phyloP scores from a whole-genome alignment of 768 basidiomycete species.

The Steccherinum ochraceum region DNA sequence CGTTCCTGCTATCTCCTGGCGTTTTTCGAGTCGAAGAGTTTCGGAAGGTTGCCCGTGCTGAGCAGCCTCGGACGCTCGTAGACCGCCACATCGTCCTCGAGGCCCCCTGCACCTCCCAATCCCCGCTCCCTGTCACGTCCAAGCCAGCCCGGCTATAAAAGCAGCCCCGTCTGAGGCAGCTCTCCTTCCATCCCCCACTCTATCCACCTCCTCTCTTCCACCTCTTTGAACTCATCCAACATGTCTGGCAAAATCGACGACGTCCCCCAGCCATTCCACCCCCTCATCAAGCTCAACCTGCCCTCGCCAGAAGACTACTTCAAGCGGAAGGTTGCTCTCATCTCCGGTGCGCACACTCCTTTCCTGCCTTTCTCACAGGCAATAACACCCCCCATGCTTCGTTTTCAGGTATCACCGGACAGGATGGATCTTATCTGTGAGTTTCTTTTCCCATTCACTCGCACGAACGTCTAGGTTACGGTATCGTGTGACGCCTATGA shows the following conservation, averaged over 20 bases:
- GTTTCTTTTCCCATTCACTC: slow-evolving; percentile 21
- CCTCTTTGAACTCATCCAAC: slow-evolving; percentile 3
- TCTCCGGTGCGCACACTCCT: slow-evolving; percentile 60
- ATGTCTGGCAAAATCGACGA: slow-evolving; percentile 33
- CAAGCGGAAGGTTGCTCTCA: slow-evolving; percentile 89
- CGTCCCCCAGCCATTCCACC: slow-evolving; percentile 23
- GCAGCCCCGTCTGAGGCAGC: background rate
- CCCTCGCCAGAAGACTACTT: slow-evolving; percentile 78
- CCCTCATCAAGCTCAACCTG: slow-evolving; percentile 48
- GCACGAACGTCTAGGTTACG: too few species aligned
- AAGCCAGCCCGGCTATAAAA: too few species aligned
- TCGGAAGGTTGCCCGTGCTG: too few species aligned
- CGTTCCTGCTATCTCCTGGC: too few species aligned
- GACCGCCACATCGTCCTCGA: background rate
- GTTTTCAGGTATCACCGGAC: slow-evolving; percentile 81
- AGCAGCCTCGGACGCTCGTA: too few species aligned
- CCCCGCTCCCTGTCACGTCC: background rate
- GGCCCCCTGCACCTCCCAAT: background rate
- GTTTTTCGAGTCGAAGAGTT: too few species aligned
- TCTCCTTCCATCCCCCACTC: slow-evolving; percentile 1
- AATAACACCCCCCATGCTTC: slow-evolving; percentile 10
- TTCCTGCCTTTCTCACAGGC: slow-evolving; percentile 2
- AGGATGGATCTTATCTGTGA: slow-evolving; percentile 93
- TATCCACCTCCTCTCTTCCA: slow-evolving; percentile 5
- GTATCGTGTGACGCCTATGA: background rate